Conservation (phyloP, 495 filamentous ascomycete genomes). For the Xanthoparmelia taractica region DNA sequence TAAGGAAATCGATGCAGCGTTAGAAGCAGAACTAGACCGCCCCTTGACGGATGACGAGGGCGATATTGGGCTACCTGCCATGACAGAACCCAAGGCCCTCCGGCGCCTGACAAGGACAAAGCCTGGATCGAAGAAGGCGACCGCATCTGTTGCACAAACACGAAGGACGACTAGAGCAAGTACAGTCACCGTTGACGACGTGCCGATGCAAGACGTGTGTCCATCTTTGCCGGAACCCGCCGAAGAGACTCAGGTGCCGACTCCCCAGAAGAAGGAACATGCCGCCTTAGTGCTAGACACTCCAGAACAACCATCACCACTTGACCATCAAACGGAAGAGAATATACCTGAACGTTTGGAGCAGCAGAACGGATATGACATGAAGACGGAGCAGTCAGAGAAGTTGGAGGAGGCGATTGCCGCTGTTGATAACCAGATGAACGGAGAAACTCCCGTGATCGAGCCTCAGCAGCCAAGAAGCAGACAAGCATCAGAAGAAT, state of each 20-base stretch:
- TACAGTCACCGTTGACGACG: slow-evolving; percentile 12
- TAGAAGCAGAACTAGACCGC: slow-evolving; percentile 59
- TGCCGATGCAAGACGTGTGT: slow-evolving; percentile 1
- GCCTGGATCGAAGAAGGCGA: slow-evolving; percentile 22
- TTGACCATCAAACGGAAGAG: background rate
- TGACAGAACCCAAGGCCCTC: slow-evolving; percentile 16
- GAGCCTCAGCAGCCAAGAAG: slow-evolving; percentile 4
- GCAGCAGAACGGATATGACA: background rate
- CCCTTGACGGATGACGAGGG: slow-evolving; percentile 50
- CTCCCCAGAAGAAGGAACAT: background rate
- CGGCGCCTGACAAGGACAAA: slow-evolving; percentile 27
- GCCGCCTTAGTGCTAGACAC: background rate
- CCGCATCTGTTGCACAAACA: slow-evolving; percentile 23
- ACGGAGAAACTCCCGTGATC: background rate
- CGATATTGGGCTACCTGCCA: slow-evolving; percentile 8
- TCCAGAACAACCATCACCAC: background rate
- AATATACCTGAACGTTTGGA: background rate
- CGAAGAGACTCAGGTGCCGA: background rate
- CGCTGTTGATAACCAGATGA: background rate
- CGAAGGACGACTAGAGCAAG: slow-evolving; percentile 24
- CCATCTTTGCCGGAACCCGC: background rate
- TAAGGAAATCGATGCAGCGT: slow-evolving; percentile 59
- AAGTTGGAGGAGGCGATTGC: background rate
- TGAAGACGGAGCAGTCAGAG: slow-evolving; percentile 1
- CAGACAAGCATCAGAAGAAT: slow-evolving; percentile 11